Base-by-base conservation (phyloP, 2,329 filamentous ascomycete genomes). In the Fusarium phyllophilum region DNA sequence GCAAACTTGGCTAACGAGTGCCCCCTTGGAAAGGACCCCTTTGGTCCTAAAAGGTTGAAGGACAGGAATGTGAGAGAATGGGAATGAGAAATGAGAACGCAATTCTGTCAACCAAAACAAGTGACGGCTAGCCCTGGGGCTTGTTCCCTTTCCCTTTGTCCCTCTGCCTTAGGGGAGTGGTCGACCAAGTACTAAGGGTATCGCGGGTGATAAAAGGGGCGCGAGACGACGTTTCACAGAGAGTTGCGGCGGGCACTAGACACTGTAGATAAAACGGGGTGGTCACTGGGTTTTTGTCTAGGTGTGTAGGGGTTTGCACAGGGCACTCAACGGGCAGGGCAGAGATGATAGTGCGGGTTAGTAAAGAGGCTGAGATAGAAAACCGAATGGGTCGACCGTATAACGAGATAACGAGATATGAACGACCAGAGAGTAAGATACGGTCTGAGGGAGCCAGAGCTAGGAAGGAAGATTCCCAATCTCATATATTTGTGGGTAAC, bases 191-290 rank as follows among this genome's bases (percentile, higher is more conserved):
- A 38, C 34, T 45, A 66, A 66, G 52, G 54, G 34, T 55, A 54
- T 54, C 45, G 60, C 48, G 56, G 45, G 49, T 71, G 72, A 66
- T 72, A 75, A 75, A 75, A 74, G 73, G 76, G 76, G 76, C 44
- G 73, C 66, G 57, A 58, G 76, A 75, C 73, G 75, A 75, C 68
- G 76, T 78, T 78, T 78, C 76, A 78, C 75, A 75, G 76, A 67
- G 70, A 75, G 68, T 68, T 73, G 68, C 68, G 61, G 72, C 72
- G 66, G 75, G 49, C 73, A 75, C 75, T 77, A 75, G 61, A 60
- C 59, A 55, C 41, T 67, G 66, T 60, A 51, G 49, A 62, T 70
- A 67, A 75, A 74, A 68, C 62, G 68, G 73, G 71, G 58, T 57
- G 41, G 42, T 33, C 36, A 62, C 66, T 62, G 52, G 34, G 42